Evolutionary conservation across 371 early-diverging fungal genomes (phyloP), one percentile per base, ranked within the genome.

Genomic region (Zychaea mexicana): DNA sequence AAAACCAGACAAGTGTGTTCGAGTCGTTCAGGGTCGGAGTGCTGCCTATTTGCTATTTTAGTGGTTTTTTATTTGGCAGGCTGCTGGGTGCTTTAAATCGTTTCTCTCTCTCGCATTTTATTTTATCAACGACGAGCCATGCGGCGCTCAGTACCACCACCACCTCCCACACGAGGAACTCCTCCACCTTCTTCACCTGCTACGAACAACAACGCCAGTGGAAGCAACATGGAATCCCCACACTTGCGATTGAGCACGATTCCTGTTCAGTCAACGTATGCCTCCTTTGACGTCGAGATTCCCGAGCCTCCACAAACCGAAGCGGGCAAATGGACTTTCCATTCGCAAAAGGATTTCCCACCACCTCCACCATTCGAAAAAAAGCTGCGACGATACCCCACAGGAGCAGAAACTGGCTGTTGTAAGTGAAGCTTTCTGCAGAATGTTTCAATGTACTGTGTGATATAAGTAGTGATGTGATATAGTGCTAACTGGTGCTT

Each of bases 251-350:
- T 73, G 60, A 72, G 74, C 0, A 74, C 81, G 22, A 76, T 78
- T 55, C 76, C 73, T n/a, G 77, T 81, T 46, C 77, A 78, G 54
- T 53, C 78, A 24, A 62, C 75, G n/a, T 76, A 65, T 36, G 72
- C 72, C 4, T 65, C 68, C 12, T 19, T 74, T 1, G 73, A 81
- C 52, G 63, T 74, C 21, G 67, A 74, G 5, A 71, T 78, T 57
- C 81, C 81, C 19, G 82, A 81, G 58, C 80, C 80, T 24, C 80
- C 83, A 24, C 70, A 70, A 49, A 78, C 79, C 8, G 83, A 82
- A 68, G 79, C 77, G 17, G 83, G 83, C 30, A 68, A 71, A 60
- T 82, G 80, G 79, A 78, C 80, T 10, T 82, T 82, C 55, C 80
- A 79, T 60, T 76, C 83, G 0, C 76, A 76, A 65, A 63, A 42